phyloP scores from a whole-genome alignment of 2,329 filamentous ascomycete species.

The Clarireedia sp. region DNA sequence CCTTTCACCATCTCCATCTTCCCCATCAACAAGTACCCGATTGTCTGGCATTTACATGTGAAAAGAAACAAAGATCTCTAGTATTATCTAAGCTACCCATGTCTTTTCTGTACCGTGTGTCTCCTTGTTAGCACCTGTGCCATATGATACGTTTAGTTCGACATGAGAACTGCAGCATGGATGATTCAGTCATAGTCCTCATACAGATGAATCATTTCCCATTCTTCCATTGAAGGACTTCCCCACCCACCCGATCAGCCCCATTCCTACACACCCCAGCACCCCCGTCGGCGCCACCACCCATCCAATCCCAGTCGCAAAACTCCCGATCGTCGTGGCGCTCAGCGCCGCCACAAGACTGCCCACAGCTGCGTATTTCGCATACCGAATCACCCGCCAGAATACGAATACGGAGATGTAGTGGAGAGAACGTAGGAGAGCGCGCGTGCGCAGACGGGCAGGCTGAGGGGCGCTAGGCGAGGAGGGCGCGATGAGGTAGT shows the following conservation, averaged over 20 bases:
- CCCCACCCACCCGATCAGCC: slow-evolving; percentile 24
- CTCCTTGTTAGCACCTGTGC: no score
- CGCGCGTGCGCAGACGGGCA: slow-evolving; percentile 25
- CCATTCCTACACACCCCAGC: slow-evolving; percentile 22
- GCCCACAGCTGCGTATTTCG: slow-evolving; percentile 28
- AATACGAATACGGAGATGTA: slow-evolving; percentile 27
- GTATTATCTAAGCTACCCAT: no score
- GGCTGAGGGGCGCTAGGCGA: slow-evolving; percentile 19
- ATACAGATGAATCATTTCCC: no score
- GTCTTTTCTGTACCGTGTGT: no score
- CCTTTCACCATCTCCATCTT: no score
- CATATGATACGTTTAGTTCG: no score
- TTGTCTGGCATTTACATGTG: no score
- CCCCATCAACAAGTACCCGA: no score
- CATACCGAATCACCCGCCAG: slow-evolving; percentile 29
- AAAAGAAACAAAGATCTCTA: no score
- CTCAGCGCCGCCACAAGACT: slow-evolving; percentile 24
- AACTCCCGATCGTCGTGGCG: slow-evolving; percentile 25
- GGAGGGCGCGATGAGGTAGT: slow-evolving; percentile 25
- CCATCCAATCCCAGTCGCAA: slow-evolving; percentile 24
- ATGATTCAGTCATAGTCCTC: no score
- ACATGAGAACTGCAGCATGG: no score
- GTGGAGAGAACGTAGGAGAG: slow-evolving; percentile 25
- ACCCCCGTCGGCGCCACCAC: slow-evolving; percentile 27
- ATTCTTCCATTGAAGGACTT: no score